Evolutionary conservation across 2,329 filamentous ascomycete species (phyloP).

Genomic region (Grosmannia clavigera): DNA sequence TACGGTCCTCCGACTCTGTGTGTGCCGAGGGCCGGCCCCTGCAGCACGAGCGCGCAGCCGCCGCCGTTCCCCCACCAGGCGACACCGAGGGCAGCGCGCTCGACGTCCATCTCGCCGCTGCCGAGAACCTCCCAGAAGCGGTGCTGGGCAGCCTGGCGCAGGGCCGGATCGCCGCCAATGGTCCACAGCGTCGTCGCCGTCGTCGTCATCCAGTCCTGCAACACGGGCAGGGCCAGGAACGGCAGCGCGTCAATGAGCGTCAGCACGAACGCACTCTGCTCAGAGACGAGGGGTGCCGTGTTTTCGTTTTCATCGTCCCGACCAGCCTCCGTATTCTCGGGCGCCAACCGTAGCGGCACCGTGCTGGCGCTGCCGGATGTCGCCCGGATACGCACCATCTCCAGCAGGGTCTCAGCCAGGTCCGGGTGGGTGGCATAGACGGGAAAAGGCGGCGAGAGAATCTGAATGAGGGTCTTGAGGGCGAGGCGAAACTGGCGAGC

Average conservation of each 20-base stretch:
- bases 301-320: slow-evolving; percentile 11
- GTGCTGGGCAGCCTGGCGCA: slow-evolving; percentile 53
- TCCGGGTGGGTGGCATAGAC: slow-evolving; percentile 61
- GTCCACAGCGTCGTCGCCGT: slow-evolving; percentile 54
- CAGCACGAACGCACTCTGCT: slow-evolving; percentile 65
- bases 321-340: not conserved
- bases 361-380: slow-evolving; percentile 32
- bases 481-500: slow-evolving; percentile 79
- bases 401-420: slow-evolving; percentile 68
- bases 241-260: slow-evolving; percentile 71
- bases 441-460: slow-evolving; percentile 67
- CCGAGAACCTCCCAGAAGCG: slow-evolving; percentile 71
- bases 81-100: slow-evolving; percentile 65
- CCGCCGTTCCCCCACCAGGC: slow-evolving; percentile 68
- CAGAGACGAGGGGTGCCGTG: slow-evolving; percentile 41
- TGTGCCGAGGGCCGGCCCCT: slow-evolving; percentile 6
- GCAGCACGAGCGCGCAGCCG: slow-evolving; percentile 37
- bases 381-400: slow-evolving; percentile 60
- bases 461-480: slow-evolving; percentile 72
- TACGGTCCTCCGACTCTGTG: slow-evolving; percentile 9
- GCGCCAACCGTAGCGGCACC: slow-evolving; percentile 17
- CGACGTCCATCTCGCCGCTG: slow-evolving; percentile 78
- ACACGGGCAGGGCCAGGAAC: slow-evolving; percentile 52
- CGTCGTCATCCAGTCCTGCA: slow-evolving; percentile 72
- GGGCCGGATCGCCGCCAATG: slow-evolving; percentile 43